phyloP scores from a whole-genome alignment of 257 asterid species.

The Petrea volubilis region DNA sequence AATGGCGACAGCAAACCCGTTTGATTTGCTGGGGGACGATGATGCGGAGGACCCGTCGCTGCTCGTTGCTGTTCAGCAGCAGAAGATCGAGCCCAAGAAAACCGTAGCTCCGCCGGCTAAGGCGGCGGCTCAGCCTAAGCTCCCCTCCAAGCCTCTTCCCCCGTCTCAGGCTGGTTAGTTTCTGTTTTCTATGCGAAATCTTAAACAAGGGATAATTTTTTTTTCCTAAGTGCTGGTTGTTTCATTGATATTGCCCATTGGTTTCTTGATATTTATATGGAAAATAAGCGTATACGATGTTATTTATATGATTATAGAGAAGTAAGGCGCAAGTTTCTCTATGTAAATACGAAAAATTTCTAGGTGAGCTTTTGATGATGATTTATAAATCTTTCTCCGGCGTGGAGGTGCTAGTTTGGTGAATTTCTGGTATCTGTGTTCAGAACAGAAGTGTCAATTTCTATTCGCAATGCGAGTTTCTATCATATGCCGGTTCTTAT shows the following conservation, averaged over 20 bases:
- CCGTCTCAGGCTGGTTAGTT: slow-evolving; percentile 73
- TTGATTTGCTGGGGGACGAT: slow-evolving; percentile 83
- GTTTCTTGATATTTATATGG: background rate
- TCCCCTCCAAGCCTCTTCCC: slow-evolving; percentile 78
- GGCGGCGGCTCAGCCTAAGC: slow-evolving; percentile 46
- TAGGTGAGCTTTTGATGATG: background rate
- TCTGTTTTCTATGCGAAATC: background rate
- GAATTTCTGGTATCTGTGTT: background rate
- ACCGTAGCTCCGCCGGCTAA: slow-evolving; percentile 34
- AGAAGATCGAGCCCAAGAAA: slow-evolving; percentile 58
- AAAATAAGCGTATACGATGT: background rate
- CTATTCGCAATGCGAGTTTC: background rate
- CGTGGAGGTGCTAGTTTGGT: background rate
- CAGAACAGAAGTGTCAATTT: background rate
- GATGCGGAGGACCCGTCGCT: slow-evolving; percentile 65
- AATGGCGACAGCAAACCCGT: slow-evolving; percentile 86
- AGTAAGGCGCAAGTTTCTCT: background rate
- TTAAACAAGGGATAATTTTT: background rate
- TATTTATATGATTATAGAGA: background rate
- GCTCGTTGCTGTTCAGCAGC: slow-evolving; percentile 63
- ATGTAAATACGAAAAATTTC: background rate
- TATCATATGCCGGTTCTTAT: background rate
- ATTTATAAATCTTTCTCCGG: background rate
- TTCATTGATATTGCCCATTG: background rate
- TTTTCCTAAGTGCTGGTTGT: background rate